phyloP scores from a whole-genome alignment of 2,329 filamentous ascomycete genomes.

The Xylariaceae sp. region DNA sequence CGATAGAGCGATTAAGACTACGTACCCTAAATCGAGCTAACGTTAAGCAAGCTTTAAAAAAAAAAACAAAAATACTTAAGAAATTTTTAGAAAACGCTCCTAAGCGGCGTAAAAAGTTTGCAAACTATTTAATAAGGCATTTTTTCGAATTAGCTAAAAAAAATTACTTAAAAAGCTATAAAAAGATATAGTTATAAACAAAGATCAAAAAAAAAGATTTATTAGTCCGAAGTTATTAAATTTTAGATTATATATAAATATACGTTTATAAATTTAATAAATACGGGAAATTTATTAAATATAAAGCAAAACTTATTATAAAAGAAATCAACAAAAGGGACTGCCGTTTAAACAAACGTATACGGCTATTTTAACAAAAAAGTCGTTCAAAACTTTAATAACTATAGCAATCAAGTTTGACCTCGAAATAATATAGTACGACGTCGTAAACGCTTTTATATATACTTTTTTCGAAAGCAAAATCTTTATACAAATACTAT shows the following conservation, averaged over 20 bases:
- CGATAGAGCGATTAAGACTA: background rate
- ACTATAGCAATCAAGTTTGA: background rate
- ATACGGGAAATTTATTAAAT: background rate
- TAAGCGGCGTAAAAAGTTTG: background rate
- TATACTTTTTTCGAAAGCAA: background rate
- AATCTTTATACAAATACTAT: background rate
- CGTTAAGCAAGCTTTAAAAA: background rate
- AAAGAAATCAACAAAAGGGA: background rate
- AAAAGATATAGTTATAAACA: background rate
- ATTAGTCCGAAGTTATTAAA: background rate
- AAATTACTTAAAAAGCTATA: background rate
- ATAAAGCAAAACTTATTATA: background rate
- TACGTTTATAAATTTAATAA: background rate
- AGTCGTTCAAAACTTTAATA: background rate
- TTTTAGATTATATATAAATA: background rate
- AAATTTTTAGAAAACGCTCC: background rate
- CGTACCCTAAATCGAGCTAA: background rate
- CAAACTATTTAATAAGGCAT: background rate
- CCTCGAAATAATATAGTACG: background rate
- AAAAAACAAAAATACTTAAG: background rate
- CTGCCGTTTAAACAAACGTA: background rate
- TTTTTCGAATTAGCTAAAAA: background rate
- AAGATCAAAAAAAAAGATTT: background rate
- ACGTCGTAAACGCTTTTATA: background rate
- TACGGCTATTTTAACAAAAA: background rate